These are phyloP conservation scores for Poterioochromonas sp. DNA, from an alignment of 352 stramenopile genomes.

Conservation along the genomic window DNA sequence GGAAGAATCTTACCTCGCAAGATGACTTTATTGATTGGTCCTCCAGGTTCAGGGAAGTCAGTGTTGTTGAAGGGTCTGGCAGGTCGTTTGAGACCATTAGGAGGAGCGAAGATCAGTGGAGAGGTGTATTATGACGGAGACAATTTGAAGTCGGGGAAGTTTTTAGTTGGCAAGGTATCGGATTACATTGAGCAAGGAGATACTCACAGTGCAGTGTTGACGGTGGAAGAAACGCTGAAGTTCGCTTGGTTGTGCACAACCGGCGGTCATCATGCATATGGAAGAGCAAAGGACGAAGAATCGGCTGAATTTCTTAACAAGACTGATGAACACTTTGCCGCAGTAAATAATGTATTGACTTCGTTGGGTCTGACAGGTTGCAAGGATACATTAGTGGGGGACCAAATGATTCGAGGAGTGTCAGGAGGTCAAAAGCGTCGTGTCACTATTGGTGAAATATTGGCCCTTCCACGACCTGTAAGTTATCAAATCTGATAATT, in stretches of 20 bases:
- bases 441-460: conserved; percentile 52
- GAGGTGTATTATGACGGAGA: conserved; percentile 52
- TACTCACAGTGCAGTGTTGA: conserved; percentile 48
- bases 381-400: conserved; percentile 77
- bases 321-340: conserved; percentile 38
- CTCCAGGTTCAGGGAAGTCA: conserved; percentile 51
- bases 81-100: conserved; percentile 41
- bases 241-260: conserved; percentile 77
- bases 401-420: conserved; percentile 71
- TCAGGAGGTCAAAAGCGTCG: conserved; percentile 74
- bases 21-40: conserved; percentile 55
- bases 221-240: conserved; percentile 34
- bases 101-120: conserved; percentile 44
- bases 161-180: conserved; percentile 53
- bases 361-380: conserved; percentile 71
- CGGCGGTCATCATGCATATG: conserved; percentile 34
- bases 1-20: conserved; percentile 49
- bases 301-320: conserved; percentile 32
- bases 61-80: conserved; percentile 53
- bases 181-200: conserved; percentile 77
- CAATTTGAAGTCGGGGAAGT: conserved; percentile 44
- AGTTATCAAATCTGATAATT: not conserved
- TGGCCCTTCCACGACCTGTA: not conserved
- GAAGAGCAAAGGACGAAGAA: not conserved
- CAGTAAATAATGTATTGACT: conserved; percentile 62